Percentiles rank a stretch among this genome's conserved stretches.
These are phyloP conservation scores for Penicillium mononematosum DNA, from an alignment of 495 filamentous ascomycete species.

Conservation along the genomic window DNA sequence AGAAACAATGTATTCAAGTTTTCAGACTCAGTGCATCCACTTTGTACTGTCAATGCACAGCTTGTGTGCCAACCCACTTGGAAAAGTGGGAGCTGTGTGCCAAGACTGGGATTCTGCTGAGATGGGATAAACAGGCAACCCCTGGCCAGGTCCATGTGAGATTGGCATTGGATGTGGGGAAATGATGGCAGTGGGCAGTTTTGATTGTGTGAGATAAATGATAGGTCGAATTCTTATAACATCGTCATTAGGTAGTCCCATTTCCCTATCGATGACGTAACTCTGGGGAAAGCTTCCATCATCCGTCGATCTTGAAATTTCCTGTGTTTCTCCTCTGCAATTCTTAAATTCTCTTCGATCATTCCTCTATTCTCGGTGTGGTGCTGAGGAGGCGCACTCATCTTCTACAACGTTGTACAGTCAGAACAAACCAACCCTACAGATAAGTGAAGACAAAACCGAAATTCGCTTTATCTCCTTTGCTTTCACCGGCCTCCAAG, in stretches of 20 bases:
- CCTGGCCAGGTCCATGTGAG: background rate
- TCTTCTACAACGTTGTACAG: slow-evolving; percentile 1
- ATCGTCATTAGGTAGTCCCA: slow-evolving; percentile 19
- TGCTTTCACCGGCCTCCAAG: background rate
- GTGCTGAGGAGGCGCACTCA: slow-evolving; percentile 1
- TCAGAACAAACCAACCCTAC: background rate
- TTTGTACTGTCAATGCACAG: no score
- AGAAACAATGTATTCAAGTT: no score
- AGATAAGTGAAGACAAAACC: background rate
- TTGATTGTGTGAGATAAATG: slow-evolving; percentile 2
- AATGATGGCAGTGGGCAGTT: background rate
- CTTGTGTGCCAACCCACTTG: no score
- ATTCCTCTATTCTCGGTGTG: background rate
- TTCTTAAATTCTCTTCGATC: background rate
- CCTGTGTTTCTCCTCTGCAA: background rate
- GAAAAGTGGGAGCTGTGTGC: no score
- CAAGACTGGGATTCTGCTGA: no score
- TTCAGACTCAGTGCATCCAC: no score
- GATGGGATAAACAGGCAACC: no score
- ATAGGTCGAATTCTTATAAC: slow-evolving; percentile 11
- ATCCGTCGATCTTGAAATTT: background rate
- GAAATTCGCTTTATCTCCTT: background rate
- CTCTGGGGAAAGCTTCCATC: slow-evolving; percentile 14
- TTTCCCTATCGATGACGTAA: slow-evolving; percentile 29
- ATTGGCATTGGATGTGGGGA: slow-evolving; percentile 12